Base-by-base conservation (phyloP, 2,329 filamentous ascomycete species). In the Hypoxylon sp. region DNA sequence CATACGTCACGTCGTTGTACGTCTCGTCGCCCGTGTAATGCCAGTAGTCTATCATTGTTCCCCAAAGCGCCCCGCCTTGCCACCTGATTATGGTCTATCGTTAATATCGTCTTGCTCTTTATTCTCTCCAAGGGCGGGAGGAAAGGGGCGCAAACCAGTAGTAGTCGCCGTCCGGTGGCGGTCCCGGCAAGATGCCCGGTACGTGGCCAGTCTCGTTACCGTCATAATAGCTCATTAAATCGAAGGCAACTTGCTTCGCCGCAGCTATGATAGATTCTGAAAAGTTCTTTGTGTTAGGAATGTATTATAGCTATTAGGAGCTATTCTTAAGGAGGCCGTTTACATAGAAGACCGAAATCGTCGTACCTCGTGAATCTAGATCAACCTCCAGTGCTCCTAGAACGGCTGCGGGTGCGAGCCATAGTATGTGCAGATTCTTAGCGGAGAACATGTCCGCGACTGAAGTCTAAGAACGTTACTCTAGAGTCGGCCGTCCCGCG, bases 1-100 rank as follows among this genome's bases (percentile, higher is more conserved):
- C 75, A 67, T 78, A 85, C 49, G 82, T 77, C 30, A 84, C 76
- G 19, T 80, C 75, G 70, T 87, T 87, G 75, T 85, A 87, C 21
- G 80, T 82, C 2, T 75, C 73, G 72, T 88, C 85, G 4, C 83
- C 85, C 1, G 85, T 87, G 70, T 82, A 85, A 69, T 85, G 83
- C 83, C 84, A 87, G 74, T 87, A 88, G 73, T 87, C 83, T 19
- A 88, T 79, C 64, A 87, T 73, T 0, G 82, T 80, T 56, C 85
- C 82, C 77, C 87, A 87, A 70, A 88, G 74, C 17, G 82, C 80
- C n/a, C 83, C 81, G 1, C 82, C 82, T 75, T 88, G 84, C 86
- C 85, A 88, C 85, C 85, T 87, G 73, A 23, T 34, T 5, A 5
- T 10, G 30, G 36, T 41, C 28, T 10, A 25, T 7, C 34, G 45